phyloP scores from a whole-genome alignment of 768 basidiomycete species.

The Boletus subparvulus region DNA sequence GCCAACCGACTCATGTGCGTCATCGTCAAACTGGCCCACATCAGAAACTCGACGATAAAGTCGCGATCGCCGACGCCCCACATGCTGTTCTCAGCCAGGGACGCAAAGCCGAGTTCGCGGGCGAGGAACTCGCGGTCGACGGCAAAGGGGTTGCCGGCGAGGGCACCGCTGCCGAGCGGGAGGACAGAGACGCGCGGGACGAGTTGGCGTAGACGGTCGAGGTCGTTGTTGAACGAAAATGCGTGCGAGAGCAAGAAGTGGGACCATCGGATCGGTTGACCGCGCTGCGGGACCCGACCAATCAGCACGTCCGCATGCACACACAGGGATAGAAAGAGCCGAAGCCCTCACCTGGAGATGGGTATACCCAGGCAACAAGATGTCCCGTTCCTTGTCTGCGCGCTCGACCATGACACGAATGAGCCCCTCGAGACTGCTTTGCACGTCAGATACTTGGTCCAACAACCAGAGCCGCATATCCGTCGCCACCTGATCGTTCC shows the following conservation, averaged over 20 bases:
- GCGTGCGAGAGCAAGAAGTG: conserved; percentile 95
- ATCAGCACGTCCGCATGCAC: background rate
- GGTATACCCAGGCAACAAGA: conserved; percentile 93
- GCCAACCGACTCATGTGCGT: conserved; percentile 92
- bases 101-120: conserved; percentile 83
- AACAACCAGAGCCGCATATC: conserved; percentile 98
- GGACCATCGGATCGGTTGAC: conserved; percentile 98
- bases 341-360: conserved; percentile 77
- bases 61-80: conserved; percentile 97
- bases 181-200: conserved; percentile 89
- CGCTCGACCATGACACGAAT: conserved; percentile 88
- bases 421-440: conserved; percentile 68
- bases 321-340: background rate
- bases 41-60: conserved; percentile 95
- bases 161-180: conserved; percentile 90
- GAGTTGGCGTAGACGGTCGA: conserved; percentile 80
- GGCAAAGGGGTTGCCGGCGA: conserved; percentile 94
- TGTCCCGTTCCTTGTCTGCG: conserved; percentile 90
- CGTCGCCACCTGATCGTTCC: conserved; percentile 98
- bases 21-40: conserved; percentile 93
- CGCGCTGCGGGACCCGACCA: conserved; percentile 58
- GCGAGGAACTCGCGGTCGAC: conserved; percentile 94
- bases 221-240: conserved; percentile 87
- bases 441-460: conserved; percentile 67
- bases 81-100: conserved; percentile 92